Evolutionary conservation across 2,329 filamentous ascomycete species (phyloP).

Genomic region (Monosporascus sp.): DNA sequence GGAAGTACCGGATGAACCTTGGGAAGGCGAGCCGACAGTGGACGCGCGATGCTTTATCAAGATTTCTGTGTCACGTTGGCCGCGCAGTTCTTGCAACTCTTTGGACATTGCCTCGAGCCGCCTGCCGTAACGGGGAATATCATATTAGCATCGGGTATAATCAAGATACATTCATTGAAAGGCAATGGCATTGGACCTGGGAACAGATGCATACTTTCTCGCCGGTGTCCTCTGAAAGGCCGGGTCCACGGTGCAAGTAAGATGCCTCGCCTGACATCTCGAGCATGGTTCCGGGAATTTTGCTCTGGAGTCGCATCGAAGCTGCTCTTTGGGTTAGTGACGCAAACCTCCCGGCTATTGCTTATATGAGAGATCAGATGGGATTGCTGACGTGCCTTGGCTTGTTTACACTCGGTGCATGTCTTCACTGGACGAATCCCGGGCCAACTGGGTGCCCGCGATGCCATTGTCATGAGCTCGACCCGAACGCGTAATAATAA

Average conservation of each 20-base stretch:
- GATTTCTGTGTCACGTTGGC: slow-evolving; percentile 12
- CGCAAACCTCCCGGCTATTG: not conserved
- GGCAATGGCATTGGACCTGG: not conserved
- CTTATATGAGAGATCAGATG: not conserved
- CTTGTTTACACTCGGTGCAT: slow-evolving; percentile 28
- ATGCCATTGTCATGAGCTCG: slow-evolving; percentile 12
- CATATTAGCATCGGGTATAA: not conserved
- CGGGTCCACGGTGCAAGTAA: slow-evolving; percentile 26
- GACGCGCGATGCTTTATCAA: slow-evolving; percentile 8
- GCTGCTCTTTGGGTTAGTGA: slow-evolving; percentile 8
- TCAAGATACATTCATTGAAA: not conserved
- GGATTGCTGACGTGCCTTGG: slow-evolving; percentile 15
- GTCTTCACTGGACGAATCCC: slow-evolving; percentile 22
- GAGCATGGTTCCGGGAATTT: slow-evolving; percentile 26
- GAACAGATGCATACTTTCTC: slow-evolving; percentile 20
- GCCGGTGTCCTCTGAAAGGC: slow-evolving; percentile 26
- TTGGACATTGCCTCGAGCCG: slow-evolving; percentile 27
- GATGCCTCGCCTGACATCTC: slow-evolving; percentile 22
- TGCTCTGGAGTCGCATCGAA: slow-evolving; percentile 27
- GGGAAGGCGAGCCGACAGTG: slow-evolving; percentile 17
- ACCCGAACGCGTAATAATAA: not conserved
- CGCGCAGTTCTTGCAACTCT: slow-evolving; percentile 26
- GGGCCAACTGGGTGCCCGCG: slow-evolving; percentile 18
- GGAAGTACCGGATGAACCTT: slow-evolving; percentile 10
- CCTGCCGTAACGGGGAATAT: slow-evolving; percentile 6